Conservation (phyloP, 495 filamentous ascomycete species). For the Penicilliopsis zonata region DNA sequence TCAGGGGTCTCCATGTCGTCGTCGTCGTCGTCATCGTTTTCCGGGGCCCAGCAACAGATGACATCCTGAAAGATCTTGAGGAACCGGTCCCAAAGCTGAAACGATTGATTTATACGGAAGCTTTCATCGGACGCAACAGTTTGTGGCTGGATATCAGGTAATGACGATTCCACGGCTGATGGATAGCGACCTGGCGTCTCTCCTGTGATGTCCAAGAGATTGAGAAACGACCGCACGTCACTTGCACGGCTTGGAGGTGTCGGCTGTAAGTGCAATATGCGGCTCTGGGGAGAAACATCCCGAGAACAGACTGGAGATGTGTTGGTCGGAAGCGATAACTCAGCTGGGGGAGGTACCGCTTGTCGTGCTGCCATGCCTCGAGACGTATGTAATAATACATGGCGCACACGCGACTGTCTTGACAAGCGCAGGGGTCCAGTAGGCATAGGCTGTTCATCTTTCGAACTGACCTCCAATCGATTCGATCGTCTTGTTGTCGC, state of each 20-base stretch:
- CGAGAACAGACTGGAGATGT: no score
- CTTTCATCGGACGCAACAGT: no score
- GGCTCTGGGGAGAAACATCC: no score
- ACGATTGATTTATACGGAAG: no score
- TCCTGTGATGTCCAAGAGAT: neutral
- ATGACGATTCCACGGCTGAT: constrained; percentile 1
- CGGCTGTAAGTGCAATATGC: no score
- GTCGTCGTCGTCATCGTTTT: constrained; percentile 3
- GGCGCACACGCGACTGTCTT: no score
- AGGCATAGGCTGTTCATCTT: neutral
- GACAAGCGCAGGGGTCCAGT: no score
- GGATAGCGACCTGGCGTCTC: neutral
- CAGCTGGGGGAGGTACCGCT: no score
- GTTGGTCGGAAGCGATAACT: no score
- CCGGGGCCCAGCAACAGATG: constrained; percentile 8
- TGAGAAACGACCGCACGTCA: neutral
- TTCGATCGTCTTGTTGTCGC: neutral
- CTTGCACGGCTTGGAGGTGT: neutral
- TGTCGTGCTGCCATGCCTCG: no score
- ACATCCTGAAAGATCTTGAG: constrained; percentile 1
- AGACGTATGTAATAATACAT: no score
- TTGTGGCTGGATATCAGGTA: no score
- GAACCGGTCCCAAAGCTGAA: constrained; percentile 5
- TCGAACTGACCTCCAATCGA: neutral
- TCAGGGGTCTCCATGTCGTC: constrained; percentile 4